Percentiles rank a stretch among this genome's conserved stretches.
phyloP scores from a whole-genome alignment of 495 filamentous ascomycete species.

The Astrothelium macrocarpum region DNA sequence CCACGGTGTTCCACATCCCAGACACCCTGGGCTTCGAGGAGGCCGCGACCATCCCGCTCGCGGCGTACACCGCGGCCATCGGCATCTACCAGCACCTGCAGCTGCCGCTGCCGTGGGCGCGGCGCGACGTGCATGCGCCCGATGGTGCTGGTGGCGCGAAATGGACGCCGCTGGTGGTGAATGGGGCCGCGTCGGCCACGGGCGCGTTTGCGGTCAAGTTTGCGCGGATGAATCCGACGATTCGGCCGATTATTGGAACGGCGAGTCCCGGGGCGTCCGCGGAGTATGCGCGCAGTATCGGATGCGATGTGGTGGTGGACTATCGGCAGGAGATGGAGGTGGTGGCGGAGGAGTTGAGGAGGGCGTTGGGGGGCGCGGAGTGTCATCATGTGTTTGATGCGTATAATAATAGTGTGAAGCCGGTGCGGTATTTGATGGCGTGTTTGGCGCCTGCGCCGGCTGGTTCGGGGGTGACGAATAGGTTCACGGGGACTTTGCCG shows the following conservation, averaged over 20 bases:
- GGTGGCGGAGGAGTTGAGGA: background rate
- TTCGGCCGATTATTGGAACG: constrained; percentile 31
- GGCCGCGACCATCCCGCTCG: constrained; percentile 9
- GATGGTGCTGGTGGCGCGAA: background rate
- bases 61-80: constrained; percentile 12
- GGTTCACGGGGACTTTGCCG: background rate
- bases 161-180: constrained; percentile 26
- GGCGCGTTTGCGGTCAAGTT: constrained; percentile 36
- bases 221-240: constrained; percentile 28
- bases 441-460: background rate
- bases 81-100: constrained; percentile 11
- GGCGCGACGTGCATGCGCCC: background rate
- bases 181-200: constrained; percentile 34
- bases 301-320: constrained; percentile 31
- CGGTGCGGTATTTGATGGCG: background rate
- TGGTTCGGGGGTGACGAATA: background rate
- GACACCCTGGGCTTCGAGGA: constrained; percentile 13
- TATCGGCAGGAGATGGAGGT: constrained; percentile 23
- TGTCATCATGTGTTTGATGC: background rate
- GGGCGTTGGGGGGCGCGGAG: background rate
- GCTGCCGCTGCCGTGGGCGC: constrained; percentile 3
- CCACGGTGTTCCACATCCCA: constrained; percentile 16
- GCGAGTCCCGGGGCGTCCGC: constrained; percentile 27
- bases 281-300: constrained; percentile 19
- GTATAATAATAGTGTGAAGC: background rate